Conservation (phyloP, 2,329 filamentous ascomycete species). For the Neoscytalidium dimidiatum region DNA sequence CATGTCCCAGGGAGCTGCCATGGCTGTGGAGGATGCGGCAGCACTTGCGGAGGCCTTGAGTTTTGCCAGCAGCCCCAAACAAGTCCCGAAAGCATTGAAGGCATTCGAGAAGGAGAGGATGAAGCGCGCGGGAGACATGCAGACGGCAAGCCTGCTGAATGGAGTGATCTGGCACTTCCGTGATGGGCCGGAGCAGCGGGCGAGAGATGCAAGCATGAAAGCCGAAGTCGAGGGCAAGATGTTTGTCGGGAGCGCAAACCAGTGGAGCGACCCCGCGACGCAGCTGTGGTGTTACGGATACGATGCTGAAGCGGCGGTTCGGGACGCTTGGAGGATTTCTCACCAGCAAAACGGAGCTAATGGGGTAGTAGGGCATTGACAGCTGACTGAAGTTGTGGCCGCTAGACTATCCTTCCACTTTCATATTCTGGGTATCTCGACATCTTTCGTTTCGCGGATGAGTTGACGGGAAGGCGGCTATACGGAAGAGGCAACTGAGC, state of each 20-base stretch:
- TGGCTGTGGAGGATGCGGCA: slow-evolving; percentile 66
- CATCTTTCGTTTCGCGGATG: too few species aligned
- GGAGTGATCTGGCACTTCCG: slow-evolving; percentile 48
- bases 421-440: too few species aligned
- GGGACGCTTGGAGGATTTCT: slow-evolving; percentile 13
- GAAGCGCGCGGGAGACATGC: slow-evolving; percentile 41
- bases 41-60: slow-evolving; percentile 54
- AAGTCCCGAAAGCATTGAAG: slow-evolving; percentile 35
- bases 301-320: background rate
- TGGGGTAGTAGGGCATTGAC: background rate
- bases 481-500: too few species aligned
- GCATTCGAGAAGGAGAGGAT: slow-evolving; percentile 43
- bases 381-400: background rate
- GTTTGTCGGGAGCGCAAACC: background rate
- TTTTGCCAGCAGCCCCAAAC: slow-evolving; percentile 26
- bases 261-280: slow-evolving; percentile 2
- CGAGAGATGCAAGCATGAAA: slow-evolving; percentile 26
- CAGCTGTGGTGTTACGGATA: slow-evolving; percentile 6
- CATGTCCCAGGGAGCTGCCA: slow-evolving; percentile 56
- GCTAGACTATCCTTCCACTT: too few species aligned
- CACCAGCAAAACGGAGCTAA: slow-evolving; percentile 20
- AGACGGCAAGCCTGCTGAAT: slow-evolving; percentile 49
- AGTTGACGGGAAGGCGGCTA: too few species aligned
- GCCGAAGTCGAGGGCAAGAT: slow-evolving; percentile 1
- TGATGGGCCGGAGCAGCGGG: slow-evolving; percentile 27